Conservation (phyloP, 371 early-diverging fungal species). For the Basidiobolus meristosporus region DNA sequence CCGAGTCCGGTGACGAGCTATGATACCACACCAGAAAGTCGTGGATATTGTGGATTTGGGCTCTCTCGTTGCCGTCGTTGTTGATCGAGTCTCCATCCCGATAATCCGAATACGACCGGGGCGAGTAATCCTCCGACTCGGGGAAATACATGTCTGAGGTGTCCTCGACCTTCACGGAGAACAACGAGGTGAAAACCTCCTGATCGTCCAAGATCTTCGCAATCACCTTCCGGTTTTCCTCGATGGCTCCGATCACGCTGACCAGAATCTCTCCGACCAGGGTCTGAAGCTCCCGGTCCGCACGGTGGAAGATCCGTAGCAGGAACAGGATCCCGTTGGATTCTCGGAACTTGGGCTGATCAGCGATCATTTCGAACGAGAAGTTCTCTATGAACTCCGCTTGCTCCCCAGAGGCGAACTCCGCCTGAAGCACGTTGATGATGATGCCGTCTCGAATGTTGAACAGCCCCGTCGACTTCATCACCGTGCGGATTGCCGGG, state of each 20-base stretch:
- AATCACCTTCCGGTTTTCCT: neutral
- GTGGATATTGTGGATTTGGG: too few relatives aligned
- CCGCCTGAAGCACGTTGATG: conserved; percentile 1
- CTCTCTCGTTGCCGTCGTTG: too few relatives aligned
- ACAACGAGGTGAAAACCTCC: neutral
- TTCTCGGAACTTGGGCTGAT: conserved; percentile 1
- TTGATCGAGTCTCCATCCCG: too few relatives aligned
- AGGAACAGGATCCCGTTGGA: neutral
- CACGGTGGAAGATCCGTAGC: neutral
- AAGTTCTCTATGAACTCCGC: neutral
- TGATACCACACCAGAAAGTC: neutral
- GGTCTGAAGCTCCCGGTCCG: neutral
- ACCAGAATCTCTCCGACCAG: neutral
- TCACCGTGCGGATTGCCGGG: conserved; percentile 12
- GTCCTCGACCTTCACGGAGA: too few relatives aligned
- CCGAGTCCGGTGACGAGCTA: neutral
- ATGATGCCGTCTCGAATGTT: conserved; percentile 15
- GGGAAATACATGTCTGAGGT: too few relatives aligned
- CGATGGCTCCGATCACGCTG: neutral
- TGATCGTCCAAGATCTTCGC: neutral
- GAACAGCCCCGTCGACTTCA: conserved; percentile 17
- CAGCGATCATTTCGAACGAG: conserved; percentile 1
- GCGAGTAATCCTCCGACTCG: too few relatives aligned
- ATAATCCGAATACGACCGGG: too few relatives aligned
- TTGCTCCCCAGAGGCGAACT: neutral